Evolutionary conservation across 148 eudicot genomes (phyloP), one percentile per base, ranked within the genome.

Genomic region (Rhododendron williamsianum): DNA sequence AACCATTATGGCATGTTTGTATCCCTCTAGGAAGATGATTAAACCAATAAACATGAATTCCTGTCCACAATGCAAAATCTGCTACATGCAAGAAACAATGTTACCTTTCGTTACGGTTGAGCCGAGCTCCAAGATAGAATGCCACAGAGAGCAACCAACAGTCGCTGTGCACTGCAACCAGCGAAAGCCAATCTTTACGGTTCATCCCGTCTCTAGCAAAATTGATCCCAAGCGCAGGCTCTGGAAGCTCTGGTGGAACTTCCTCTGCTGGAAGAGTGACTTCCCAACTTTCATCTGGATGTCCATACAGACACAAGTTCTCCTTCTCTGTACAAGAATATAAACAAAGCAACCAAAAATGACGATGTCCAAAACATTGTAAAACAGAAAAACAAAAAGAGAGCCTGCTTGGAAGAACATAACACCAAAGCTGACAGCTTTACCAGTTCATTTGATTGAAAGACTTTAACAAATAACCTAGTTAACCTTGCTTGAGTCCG

Each of bases 221-320:
- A 89, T 95, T 95, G 86, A 95, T 95, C 85, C 98, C 98, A 38
- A 95, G 91, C 58, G 98, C 98, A 76, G 98, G 98, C 91, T 95
- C 98, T 36, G 98, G 98, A 88, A 95, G 97, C 91, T 95, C 98
- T 0, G 98, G 97, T 79, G 98, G 98, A 79, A 95, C 97, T 90
- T 95, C 94, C 85, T 95, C 98, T 8, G 98, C 94, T 11, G 98
- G 98, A 82, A 94, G 91, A 89, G 90, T 93, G 10, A 95, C 98
- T 90, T 93, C 98, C 98, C 98, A 95, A 45, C 89, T 76, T 79
- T 92, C 94, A 91, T 90, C 91, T 51, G 95, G 89, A 86, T 93
- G 94, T 69, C 98, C 98, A 90, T 93, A 95, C 67, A 95, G 90
- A 89, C 98, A 92, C 88, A 94, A 87, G 87, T 95, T 95, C 86